These are phyloP conservation scores for Craterostigma plantagineum DNA, from an alignment of 257 asterid genomes.

Conservation along the genomic window DNA sequence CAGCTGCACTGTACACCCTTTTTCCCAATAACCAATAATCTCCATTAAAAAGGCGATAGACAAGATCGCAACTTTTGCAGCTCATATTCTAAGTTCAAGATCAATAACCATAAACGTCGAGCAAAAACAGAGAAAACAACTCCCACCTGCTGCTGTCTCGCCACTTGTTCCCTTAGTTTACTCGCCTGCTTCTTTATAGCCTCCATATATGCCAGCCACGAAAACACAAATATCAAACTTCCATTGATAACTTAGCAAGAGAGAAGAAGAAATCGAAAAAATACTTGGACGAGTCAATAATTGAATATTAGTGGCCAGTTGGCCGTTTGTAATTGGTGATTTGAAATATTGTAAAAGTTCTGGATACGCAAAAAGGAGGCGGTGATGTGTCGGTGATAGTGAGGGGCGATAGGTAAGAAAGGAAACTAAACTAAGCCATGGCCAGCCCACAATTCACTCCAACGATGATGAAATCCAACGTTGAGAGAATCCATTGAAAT, in stretches of 20 bases:
- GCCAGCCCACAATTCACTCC: too few relatives aligned
- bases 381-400: too few relatives aligned
- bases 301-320: neutral
- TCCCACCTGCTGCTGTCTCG: constrained; percentile 81
- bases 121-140: neutral
- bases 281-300: neutral
- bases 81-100: too few relatives aligned
- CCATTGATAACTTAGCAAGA: constrained; percentile 8
- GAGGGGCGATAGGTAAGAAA: too few relatives aligned
- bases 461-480: too few relatives aligned
- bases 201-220: constrained; percentile 46
- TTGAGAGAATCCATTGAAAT: too few relatives aligned
- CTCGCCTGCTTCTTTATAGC: constrained; percentile 92
- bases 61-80: too few relatives aligned
- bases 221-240: constrained; percentile 11
- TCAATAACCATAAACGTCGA: neutral
- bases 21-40: too few relatives aligned
- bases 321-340: neutral
- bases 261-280: neutral
- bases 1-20: too few relatives aligned
- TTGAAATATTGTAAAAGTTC: neutral
- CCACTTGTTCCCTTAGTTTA: constrained; percentile 87
- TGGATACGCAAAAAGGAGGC: neutral
- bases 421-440: too few relatives aligned
- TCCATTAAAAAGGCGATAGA: too few relatives aligned